Evolutionary conservation across 106 monocot species (phyloP).

Genomic region (Acanthochlamys bracteata): DNA sequence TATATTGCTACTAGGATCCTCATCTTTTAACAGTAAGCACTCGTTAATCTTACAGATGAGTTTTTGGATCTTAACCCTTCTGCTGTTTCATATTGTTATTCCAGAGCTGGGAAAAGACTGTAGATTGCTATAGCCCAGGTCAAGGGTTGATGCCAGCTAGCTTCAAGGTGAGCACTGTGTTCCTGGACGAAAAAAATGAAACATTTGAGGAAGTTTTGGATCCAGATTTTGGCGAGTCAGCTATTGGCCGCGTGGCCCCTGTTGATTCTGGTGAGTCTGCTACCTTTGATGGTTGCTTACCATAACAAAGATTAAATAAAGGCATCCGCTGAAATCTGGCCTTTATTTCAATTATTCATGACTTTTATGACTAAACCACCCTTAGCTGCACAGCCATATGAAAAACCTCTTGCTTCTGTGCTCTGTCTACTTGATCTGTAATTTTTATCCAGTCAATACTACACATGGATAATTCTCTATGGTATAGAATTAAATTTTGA

Average conservation of each 20-base stretch:
- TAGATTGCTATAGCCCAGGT: constrained; percentile 95
- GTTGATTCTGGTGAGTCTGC: constrained; percentile 74
- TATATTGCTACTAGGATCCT: not conserved
- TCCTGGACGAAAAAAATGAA: constrained; percentile 53
- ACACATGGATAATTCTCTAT: too few species aligned
- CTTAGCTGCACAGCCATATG: too few species aligned
- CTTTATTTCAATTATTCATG: too few species aligned
- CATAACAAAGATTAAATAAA: too few species aligned
- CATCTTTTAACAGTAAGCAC: not conserved
- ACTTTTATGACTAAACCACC: too few species aligned
- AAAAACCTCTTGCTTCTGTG: too few species aligned
- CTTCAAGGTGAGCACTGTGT: constrained; percentile 71
- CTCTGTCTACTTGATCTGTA: too few species aligned
- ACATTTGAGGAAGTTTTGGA: constrained; percentile 74
- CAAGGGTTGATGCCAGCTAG: constrained; percentile 97
- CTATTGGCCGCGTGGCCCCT: constrained; percentile 86
- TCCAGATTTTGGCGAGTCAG: constrained; percentile 94
- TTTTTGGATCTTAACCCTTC: not conserved
- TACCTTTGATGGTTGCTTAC: too few species aligned
- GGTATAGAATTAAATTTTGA: too few species aligned
- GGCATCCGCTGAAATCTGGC: too few species aligned
- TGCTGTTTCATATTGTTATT: not conserved
- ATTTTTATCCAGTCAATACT: too few species aligned
- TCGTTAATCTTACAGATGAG: not conserved
- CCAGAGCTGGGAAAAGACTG: constrained; percentile 96